Evolutionary conservation across 768 basidiomycete genomes (phyloP).

Genomic region (Amanita exitialis): DNA sequence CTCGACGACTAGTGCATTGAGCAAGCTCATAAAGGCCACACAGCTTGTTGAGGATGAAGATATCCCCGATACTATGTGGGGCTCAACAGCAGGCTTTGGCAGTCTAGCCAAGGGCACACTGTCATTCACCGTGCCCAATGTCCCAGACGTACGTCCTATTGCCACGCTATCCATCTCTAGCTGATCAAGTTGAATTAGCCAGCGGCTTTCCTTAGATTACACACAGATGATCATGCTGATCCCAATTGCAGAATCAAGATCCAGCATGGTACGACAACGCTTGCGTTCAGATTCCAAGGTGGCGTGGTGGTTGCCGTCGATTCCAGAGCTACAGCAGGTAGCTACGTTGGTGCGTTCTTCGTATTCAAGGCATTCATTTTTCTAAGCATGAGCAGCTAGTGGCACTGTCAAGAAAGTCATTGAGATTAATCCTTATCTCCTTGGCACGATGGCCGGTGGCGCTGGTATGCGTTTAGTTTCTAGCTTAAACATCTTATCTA

Average conservation of each 20-base stretch:
- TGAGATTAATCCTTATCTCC: slow-evolving; percentile 96
- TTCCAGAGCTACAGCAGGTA: slow-evolving; percentile 93
- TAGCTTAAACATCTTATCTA: slow-evolving; percentile 3
- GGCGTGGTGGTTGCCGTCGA: slow-evolving; percentile 99
- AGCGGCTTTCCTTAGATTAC: slow-evolving; percentile 78
- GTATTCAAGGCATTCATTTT: slow-evolving; percentile 4
- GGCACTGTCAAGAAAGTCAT: slow-evolving; percentile 99
- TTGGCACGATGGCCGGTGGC: slow-evolving; percentile 99
- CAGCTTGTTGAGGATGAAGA: slow-evolving; percentile 49
- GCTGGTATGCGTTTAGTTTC: slow-evolving; percentile 45
- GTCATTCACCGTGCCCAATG: slow-evolving; percentile 59
- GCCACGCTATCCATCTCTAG: background rate
- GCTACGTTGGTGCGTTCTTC: slow-evolving; percentile 73
- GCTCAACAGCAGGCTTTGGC: slow-evolving; percentile 77
- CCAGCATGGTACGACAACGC: slow-evolving; percentile 95
- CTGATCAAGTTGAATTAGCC: slow-evolving; percentile 43
- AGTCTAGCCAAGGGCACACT: slow-evolving; percentile 63
- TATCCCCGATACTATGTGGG: slow-evolving; percentile 66
- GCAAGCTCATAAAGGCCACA: slow-evolving; percentile 39
- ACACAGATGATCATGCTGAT: slow-evolving; percentile 94
- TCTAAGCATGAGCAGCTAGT: slow-evolving; percentile 46
- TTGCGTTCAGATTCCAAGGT: slow-evolving; percentile 94
- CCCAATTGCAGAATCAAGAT: slow-evolving; percentile 95
- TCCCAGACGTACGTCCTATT: slow-evolving; percentile 57
- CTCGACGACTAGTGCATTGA: slow-evolving; percentile 41